Percentiles rank a stretch among this genome's conserved stretches.
phyloP scores from a whole-genome alignment of 805 yeast species.

The Ogataea ramenticola region DNA sequence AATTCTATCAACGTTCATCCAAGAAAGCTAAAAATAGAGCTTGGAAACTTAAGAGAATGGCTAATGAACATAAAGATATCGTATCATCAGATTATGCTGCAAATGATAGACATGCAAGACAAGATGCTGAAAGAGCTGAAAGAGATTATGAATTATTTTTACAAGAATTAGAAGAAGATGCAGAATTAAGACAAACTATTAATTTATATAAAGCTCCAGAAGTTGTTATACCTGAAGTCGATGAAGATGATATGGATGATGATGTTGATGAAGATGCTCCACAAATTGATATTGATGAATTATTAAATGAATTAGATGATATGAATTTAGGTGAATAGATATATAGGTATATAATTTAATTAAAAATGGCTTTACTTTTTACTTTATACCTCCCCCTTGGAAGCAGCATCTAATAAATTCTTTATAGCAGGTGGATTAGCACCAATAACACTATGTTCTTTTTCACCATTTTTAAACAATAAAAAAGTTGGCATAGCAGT shows the following conservation, averaged over 20 bases:
- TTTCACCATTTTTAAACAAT: slow-evolving; percentile 52
- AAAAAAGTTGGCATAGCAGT: slow-evolving; percentile 75
- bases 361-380: neutral
- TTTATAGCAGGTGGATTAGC: slow-evolving; percentile 42
- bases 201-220: slow-evolving; percentile 70
- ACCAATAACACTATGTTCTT: slow-evolving; percentile 54
- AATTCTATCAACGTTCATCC: slow-evolving; percentile 73
- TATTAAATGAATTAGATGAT: slow-evolving; percentile 90
- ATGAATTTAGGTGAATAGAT: slow-evolving; percentile 70
- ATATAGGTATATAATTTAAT: neutral
- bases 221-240: slow-evolving; percentile 16
- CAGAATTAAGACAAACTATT: slow-evolving; percentile 84
- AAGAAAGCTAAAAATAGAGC: slow-evolving; percentile 69
- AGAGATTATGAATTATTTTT: slow-evolving; percentile 92
- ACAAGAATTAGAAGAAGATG: slow-evolving; percentile 96
- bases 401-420: slow-evolving; percentile 20
- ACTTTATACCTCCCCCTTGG: slow-evolving; percentile 6
- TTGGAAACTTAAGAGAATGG: slow-evolving; percentile 97
- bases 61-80: slow-evolving; percentile 85
- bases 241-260: slow-evolving; percentile 23
- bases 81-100: slow-evolving; percentile 50
- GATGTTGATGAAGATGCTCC: slow-evolving; percentile 77
- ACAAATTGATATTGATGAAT: slow-evolving; percentile 81
- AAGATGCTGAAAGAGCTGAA: slow-evolving; percentile 87
- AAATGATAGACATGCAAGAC: slow-evolving; percentile 62